Evolutionary conservation across 192 early-diverging fungal species (phyloP).

Genomic region (Allomyces javanicus): DNA sequence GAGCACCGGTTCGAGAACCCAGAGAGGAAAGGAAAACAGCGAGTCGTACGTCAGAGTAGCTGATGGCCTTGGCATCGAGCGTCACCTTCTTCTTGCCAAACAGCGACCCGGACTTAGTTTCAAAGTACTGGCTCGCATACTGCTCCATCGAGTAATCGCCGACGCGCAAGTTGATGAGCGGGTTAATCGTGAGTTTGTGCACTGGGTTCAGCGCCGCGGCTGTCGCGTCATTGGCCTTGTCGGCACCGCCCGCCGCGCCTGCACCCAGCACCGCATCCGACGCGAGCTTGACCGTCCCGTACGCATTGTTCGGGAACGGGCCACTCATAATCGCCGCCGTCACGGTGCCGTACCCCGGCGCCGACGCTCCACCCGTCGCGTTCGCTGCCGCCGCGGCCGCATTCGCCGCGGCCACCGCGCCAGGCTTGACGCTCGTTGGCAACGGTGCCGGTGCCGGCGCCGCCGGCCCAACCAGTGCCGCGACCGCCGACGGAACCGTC

Average conservation of each 20-base stretch:
- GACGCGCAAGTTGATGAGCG: background rate
- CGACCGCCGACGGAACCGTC: too few relatives aligned
- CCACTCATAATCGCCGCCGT: background rate
- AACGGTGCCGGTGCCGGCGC: too few relatives aligned
- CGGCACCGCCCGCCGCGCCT: background rate
- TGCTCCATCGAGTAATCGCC: background rate
- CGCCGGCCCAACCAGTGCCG: too few relatives aligned
- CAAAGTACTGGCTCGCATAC: background rate
- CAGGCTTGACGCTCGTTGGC: too few relatives aligned
- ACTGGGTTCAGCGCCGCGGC: background rate
- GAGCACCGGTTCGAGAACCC: too few relatives aligned
- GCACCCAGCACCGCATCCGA: background rate
- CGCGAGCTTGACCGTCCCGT: too few relatives aligned
- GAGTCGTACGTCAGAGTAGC: background rate
- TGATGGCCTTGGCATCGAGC: background rate
- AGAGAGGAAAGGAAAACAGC: too few relatives aligned
- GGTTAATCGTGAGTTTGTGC: too few relatives aligned
- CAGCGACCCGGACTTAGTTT: background rate
- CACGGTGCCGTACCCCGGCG: background rate
- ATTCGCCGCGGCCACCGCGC: too few relatives aligned
- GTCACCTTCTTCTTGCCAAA: background rate
- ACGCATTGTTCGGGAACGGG: background rate
- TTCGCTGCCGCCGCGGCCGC: too few relatives aligned
- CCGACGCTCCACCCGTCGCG: too few relatives aligned
- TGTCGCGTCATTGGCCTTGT: background rate